Conservation (phyloP, 176 grass and related monocot species). For the Carex parvula region DNA sequence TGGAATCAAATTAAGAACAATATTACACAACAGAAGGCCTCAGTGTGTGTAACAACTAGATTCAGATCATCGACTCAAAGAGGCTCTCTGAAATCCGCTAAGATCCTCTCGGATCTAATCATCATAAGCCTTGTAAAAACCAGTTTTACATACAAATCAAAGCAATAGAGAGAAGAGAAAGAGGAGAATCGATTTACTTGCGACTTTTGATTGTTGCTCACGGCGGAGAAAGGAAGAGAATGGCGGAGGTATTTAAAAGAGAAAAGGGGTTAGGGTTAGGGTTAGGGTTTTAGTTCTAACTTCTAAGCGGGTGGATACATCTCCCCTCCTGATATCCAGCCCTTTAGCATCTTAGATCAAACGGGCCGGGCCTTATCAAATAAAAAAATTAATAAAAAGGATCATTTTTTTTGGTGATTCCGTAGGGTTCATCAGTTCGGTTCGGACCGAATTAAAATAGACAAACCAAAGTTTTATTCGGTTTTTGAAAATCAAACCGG, state of each 20-base stretch:
- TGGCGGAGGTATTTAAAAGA: not conserved
- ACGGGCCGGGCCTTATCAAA: too few relatives aligned
- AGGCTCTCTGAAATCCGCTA: constrained; percentile 49
- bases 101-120: constrained; percentile 38
- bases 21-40: not conserved
- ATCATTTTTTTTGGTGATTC: too few relatives aligned
- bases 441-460: too few relatives aligned
- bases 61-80: constrained; percentile 32
- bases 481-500: too few relatives aligned
- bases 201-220: not conserved
- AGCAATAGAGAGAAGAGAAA: not conserved
- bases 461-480: too few relatives aligned
- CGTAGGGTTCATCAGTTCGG: too few relatives aligned
- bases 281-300: constrained; percentile 25
- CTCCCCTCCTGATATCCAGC: too few relatives aligned
- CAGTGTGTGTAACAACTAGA: constrained; percentile 48
- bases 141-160: not conserved
- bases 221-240: not conserved
- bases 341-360: not conserved
- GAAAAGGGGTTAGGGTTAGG: too few relatives aligned
- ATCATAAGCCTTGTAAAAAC: constrained; percentile 18
- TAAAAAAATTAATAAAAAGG: too few relatives aligned
- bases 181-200: not conserved
- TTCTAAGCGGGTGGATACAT: not conserved
- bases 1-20: not conserved